Conservation (phyloP, 805 yeast species). For the Kodamaea restingae region DNA sequence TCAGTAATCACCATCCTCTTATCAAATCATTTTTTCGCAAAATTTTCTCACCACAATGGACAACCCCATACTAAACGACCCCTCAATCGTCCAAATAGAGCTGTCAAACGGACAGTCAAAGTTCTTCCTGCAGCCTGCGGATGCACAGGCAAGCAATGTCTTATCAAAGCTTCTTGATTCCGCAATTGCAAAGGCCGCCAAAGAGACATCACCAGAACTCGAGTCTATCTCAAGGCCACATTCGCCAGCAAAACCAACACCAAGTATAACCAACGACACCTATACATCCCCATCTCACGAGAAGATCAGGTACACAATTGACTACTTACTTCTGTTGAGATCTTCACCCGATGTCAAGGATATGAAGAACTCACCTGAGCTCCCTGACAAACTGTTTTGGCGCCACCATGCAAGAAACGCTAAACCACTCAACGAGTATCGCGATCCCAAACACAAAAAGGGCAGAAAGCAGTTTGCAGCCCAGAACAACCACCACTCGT, state of each 20-base stretch:
- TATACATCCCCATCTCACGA: slow-evolving; percentile 1
- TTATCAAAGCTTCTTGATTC: slow-evolving; percentile 41
- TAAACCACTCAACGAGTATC: slow-evolving; percentile 8
- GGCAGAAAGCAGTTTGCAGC: slow-evolving; percentile 10
- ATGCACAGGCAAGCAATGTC: slow-evolving; percentile 32
- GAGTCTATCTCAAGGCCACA: slow-evolving; percentile 12
- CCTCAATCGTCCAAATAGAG: slow-evolving; percentile 24
- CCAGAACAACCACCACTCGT: slow-evolving; percentile 4
- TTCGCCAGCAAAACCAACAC: not conserved
- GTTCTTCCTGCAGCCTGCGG: slow-evolving; percentile 7
- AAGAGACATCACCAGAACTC: slow-evolving; percentile 38
- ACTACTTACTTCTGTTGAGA: slow-evolving; percentile 27
- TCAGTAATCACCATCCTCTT: too few species aligned
- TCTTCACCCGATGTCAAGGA: slow-evolving; percentile 33
- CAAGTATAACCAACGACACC: not conserved
- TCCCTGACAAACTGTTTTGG: slow-evolving; percentile 52
- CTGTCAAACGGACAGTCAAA: slow-evolving; percentile 5
- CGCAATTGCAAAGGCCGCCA: slow-evolving; percentile 46
- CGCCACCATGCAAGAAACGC: slow-evolving; percentile 24
- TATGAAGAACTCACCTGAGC: slow-evolving; percentile 24
- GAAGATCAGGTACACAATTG: slow-evolving; percentile 21
- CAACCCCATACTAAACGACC: slow-evolving; percentile 26
- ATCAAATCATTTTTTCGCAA: not conserved
- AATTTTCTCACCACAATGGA: slow-evolving; percentile 1
- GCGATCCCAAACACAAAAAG: slow-evolving; percentile 14